These are phyloP conservation scores for Corylus heterophylla DNA, from an alignment of 306 rosid species.

Conservation along the genomic window DNA sequence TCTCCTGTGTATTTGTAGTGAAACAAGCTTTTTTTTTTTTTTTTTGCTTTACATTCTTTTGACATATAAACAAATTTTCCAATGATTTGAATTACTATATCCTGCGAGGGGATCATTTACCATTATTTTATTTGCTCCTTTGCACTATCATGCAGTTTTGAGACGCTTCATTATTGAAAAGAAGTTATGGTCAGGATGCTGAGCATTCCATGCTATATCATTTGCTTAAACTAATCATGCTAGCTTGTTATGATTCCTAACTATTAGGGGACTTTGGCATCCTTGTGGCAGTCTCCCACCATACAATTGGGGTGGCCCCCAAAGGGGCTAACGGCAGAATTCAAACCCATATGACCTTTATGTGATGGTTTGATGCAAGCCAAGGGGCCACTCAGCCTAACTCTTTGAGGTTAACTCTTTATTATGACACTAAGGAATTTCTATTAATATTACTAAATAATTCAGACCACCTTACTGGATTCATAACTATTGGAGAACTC, in stretches of 20 bases:
- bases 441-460: background rate
- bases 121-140: background rate
- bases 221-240: background rate
- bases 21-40: no score
- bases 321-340: background rate
- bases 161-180: background rate
- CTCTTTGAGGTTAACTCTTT: background rate
- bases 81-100: background rate
- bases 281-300: background rate
- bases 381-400: background rate
- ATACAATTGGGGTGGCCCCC: background rate
- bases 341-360: background rate
- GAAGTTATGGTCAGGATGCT: background rate
- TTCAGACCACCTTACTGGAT: background rate
- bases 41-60: no score
- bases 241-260: background rate
- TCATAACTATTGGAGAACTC: background rate
- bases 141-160: background rate
- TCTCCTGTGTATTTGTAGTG: no score
- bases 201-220: background rate
- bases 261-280: background rate
- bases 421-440: background rate
- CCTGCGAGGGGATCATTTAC: background rate
- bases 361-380: background rate
- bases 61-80: no score